Evolutionary conservation across 1,284 basidiomycete species (phyloP), one percentile per base, ranked within the genome.

Genomic region (Agaricales sp.): DNA sequence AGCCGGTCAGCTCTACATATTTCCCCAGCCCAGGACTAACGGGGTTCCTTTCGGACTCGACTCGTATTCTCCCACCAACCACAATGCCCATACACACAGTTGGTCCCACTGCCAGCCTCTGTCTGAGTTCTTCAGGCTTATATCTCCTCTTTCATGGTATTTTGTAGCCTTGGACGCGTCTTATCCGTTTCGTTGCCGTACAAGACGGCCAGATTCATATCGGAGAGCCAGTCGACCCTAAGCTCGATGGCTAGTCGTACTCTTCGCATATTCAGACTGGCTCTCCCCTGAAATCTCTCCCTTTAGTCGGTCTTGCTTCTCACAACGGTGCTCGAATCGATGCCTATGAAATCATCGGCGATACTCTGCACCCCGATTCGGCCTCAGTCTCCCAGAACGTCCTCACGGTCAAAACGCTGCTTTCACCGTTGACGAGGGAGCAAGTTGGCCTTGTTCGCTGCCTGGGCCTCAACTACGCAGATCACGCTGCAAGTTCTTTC

Each of bases 151-250:
- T n/a, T 35, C 30, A 35, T 35, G n/a, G 11, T 35, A n/a, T 11
- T n/a, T 35, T 11, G 30, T 52, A 87, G 80, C 70, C 75, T 73
- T 90, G 87, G 87, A 78, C 78, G 21, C 80, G 88, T 41, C 74
- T 91, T 50, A 87, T 92, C 54, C 85, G 89, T 50, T 92, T 92
- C 62, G 72, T 87, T n/a, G 87, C 89, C 12, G 68, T 67, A 14
- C 87, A 89, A 66, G 88, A 86, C 1, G 69, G 73, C 4, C 68
- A 75, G 51, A 75, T 88, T 11, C 86, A 89, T 58, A 74, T 88
- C 53, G 89, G 90, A 38, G 75, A 91, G 61, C 88, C 88, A 0
- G 69, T 87, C 16, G 80, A 90, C 53, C 52, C 76, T 1, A 67
- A 67, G 24, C 67, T 84, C 22, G 87, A 89, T 57, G 75, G 87